These are phyloP conservation scores for Ogataea ramenticola DNA, from an alignment of 805 yeast genomes.

Conservation along the genomic window DNA sequence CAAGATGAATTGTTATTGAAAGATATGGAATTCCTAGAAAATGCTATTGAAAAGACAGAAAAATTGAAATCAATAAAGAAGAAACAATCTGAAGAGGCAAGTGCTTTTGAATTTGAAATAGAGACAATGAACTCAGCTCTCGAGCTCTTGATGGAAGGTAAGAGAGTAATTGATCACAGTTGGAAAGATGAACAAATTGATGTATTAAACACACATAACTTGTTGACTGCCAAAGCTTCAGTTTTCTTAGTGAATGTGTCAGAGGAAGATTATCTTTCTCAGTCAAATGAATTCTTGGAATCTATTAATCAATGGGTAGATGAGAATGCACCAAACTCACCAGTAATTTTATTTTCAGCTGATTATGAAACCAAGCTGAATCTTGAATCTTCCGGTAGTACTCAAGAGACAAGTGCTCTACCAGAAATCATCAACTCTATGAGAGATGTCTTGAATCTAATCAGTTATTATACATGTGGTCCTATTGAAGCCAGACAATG, in stretches of 20 bases:
- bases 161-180: conserved; percentile 70
- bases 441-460: conserved; percentile 81
- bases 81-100: conserved; percentile 60
- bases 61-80: conserved; percentile 69
- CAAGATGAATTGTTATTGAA: conserved; percentile 58
- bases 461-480: conserved; percentile 94
- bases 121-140: conserved; percentile 73
- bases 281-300: conserved; percentile 79
- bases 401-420: conserved; percentile 72
- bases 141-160: conserved; percentile 70
- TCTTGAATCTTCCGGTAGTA: conserved; percentile 62
- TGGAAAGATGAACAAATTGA: conserved; percentile 94
- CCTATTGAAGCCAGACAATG: conserved; percentile 96
- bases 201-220: conserved; percentile 73
- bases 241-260: conserved; percentile 87
- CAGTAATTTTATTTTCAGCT: conserved; percentile 27
- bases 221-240: conserved; percentile 93
- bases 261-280: conserved; percentile 80
- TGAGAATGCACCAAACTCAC: conserved; percentile 71
- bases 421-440: conserved; percentile 81
- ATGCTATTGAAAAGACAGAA: conserved; percentile 52
- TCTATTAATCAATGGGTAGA: conserved; percentile 89
- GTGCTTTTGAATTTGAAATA: conserved; percentile 80
- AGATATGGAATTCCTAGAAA: conserved; percentile 68
- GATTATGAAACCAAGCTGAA: conserved; percentile 21